Percentiles rank a stretch among this genome's conserved stretches.
Conservation (phyloP, 768 basidiomycete genomes). For the Phanerochaete sordida region DNA sequence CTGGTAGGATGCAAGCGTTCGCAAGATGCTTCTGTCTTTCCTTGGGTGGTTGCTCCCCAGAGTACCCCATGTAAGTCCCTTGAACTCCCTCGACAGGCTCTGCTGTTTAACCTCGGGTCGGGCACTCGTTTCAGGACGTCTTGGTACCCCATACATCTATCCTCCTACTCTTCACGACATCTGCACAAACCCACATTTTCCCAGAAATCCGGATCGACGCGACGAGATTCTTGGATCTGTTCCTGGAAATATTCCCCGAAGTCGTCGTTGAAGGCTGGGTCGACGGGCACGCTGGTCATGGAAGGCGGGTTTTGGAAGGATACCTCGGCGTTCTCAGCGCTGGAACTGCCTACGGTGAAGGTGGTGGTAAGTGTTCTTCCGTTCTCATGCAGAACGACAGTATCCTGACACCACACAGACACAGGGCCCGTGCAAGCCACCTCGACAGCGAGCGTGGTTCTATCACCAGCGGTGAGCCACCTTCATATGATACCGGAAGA, state of each 20-base stretch:
- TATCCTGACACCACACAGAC: conserved; percentile 15
- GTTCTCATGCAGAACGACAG: neutral
- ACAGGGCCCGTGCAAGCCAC: conserved; percentile 39
- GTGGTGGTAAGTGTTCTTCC: conserved; percentile 39
- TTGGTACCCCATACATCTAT: conserved; percentile 71
- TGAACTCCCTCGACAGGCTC: neutral
- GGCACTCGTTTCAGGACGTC: conserved; percentile 57
- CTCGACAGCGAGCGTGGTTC: conserved; percentile 59
- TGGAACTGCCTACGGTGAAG: conserved; percentile 57
- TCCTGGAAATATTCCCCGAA: conserved; percentile 67
- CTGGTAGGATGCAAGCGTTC: conserved; percentile 71
- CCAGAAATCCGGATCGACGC: conserved; percentile 93
- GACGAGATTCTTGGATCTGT: conserved; percentile 71
- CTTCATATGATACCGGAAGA: neutral
- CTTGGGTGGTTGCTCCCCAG: conserved; percentile 70
- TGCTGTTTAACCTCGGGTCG: too few species aligned
- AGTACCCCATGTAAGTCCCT: conserved; percentile 47
- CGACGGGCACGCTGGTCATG: conserved; percentile 45
- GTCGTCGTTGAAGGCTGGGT: conserved; percentile 69
- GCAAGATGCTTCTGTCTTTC: conserved; percentile 68
- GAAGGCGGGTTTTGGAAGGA: conserved; percentile 67
- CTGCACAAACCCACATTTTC: conserved; percentile 92
- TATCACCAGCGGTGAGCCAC: conserved; percentile 57
- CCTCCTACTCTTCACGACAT: conserved; percentile 81
- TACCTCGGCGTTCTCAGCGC: conserved; percentile 78